Percentiles rank a stretch among this genome's conserved stretches.
Conservation (phyloP, 352 stramenopile genomes). For the Blastocystis sp. region DNA sequence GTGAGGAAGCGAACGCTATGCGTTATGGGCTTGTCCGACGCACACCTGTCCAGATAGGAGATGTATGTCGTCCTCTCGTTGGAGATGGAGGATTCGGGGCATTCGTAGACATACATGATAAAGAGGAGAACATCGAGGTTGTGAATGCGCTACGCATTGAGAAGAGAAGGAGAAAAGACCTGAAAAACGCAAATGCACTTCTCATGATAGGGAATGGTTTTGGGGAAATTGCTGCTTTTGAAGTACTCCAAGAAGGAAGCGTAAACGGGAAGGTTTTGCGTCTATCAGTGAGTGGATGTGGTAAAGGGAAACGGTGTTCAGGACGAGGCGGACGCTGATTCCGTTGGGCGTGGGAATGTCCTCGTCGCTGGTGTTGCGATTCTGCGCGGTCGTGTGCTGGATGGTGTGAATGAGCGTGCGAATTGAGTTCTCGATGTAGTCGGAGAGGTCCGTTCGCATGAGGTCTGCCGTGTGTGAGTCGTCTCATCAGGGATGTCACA, state of each 20-base stretch:
- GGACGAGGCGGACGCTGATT: conserved; percentile 69
- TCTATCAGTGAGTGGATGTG: background rate
- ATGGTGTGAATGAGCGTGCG: conserved; percentile 43
- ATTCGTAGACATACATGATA: conserved; percentile 99
- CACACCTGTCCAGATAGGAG: conserved; percentile 89
- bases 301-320: conserved; percentile 69
- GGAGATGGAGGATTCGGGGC: conserved; percentile 89
- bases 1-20: conserved; percentile 92
- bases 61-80: conserved; percentile 94
- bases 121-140: conserved; percentile 98
- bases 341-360: conserved; percentile 66
- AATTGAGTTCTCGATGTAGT: conserved; percentile 71
- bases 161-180: background rate
- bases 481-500: background rate
- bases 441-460: conserved; percentile 63
- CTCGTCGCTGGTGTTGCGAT: conserved; percentile 8
- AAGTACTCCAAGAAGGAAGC: conserved; percentile 52
- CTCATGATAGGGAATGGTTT: conserved; percentile 1
- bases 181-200: conserved; percentile 69
- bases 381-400: conserved; percentile 7
- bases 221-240: conserved; percentile 17
- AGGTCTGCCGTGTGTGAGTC: conserved; percentile 65
- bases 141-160: conserved; percentile 87
- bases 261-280: background rate
- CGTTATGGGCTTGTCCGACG: background rate